These are phyloP conservation scores for Grigorovia yakushimaensis DNA, from an alignment of 805 yeast species.

Conservation along the genomic window DNA sequence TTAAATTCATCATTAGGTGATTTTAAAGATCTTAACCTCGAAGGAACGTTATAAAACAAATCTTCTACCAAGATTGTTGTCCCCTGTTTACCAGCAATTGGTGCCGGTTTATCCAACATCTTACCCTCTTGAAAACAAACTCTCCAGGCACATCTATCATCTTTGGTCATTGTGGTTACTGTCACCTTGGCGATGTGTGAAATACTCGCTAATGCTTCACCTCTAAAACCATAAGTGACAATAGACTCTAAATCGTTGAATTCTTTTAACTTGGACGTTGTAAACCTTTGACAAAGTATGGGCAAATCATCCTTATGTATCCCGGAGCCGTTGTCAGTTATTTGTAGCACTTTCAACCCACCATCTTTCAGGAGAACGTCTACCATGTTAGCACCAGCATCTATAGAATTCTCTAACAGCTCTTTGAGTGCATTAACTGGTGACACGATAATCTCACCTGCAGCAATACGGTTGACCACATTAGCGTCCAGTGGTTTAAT, in stretches of 20 bases:
- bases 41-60: constrained; percentile 77
- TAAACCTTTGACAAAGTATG: constrained; percentile 80
- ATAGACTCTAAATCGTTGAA: constrained; percentile 70
- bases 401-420: constrained; percentile 83
- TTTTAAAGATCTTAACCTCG: constrained; percentile 58
- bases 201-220: constrained; percentile 92
- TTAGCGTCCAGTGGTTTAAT: constrained; percentile 45
- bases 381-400: constrained; percentile 65
- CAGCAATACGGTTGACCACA: constrained; percentile 88
- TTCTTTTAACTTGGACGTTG: constrained; percentile 70
- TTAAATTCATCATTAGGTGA: constrained; percentile 65
- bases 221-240: constrained; percentile 86
- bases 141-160: constrained; percentile 58
- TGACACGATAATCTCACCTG: constrained; percentile 90
- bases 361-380: constrained; percentile 87
- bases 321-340: constrained; percentile 85
- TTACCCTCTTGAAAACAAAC: constrained; percentile 62
- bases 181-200: constrained; percentile 80
- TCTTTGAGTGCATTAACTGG: constrained; percentile 95
- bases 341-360: constrained; percentile 76
- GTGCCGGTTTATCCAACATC: constrained; percentile 46
- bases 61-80: constrained; percentile 83
- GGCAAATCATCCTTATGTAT: constrained; percentile 63
- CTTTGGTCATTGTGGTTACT: constrained; percentile 62
- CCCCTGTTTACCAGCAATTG: constrained; percentile 81